phyloP scores from a whole-genome alignment of 768 basidiomycete species.

The Pisolithus sp. region DNA sequence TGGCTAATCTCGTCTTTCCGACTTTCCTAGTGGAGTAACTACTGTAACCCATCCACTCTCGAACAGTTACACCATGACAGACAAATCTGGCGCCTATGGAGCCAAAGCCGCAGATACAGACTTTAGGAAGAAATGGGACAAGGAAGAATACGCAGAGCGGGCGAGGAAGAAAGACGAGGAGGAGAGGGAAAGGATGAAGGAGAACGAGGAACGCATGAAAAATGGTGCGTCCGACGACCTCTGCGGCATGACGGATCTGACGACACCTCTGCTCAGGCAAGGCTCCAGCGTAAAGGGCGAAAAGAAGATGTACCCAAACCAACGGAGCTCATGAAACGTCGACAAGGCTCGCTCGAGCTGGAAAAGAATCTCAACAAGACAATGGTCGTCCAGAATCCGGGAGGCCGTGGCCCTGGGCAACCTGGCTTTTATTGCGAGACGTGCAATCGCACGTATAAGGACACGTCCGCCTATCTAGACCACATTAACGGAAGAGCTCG shows the following conservation, averaged over 20 bases:
- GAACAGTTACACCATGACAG: slow-evolving; percentile 15
- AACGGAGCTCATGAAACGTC: slow-evolving; percentile 86
- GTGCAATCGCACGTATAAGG: slow-evolving; percentile 89
- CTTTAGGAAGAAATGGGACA: slow-evolving; percentile 91
- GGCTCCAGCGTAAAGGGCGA: slow-evolving; percentile 59
- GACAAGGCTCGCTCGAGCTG: slow-evolving; percentile 78
- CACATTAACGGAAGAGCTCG: slow-evolving; percentile 93
- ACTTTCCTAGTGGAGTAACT: neutral
- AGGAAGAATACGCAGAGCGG: slow-evolving; percentile 80
- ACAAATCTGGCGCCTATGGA: slow-evolving; percentile 30
- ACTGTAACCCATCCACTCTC: neutral
- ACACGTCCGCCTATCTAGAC: slow-evolving; percentile 89
- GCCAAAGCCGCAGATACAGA: slow-evolving; percentile 54
- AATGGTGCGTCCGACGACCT: slow-evolving; percentile 48
- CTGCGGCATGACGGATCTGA: neutral
- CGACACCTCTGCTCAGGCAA: slow-evolving; percentile 50
- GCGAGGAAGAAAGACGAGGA: slow-evolving; percentile 79
- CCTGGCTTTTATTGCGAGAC: slow-evolving; percentile 93
- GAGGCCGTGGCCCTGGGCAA: slow-evolving; percentile 79
- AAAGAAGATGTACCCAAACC: slow-evolving; percentile 83
- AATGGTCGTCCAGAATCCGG: slow-evolving; percentile 83
- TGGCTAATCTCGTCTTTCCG: neutral
- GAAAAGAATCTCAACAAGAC: slow-evolving; percentile 95
- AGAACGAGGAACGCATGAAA: slow-evolving; percentile 78
- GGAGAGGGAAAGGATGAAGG: slow-evolving; percentile 75